These are phyloP conservation scores for Puccinia horiana DNA, from an alignment of 1,284 basidiomycete species.

Conservation along the genomic window DNA sequence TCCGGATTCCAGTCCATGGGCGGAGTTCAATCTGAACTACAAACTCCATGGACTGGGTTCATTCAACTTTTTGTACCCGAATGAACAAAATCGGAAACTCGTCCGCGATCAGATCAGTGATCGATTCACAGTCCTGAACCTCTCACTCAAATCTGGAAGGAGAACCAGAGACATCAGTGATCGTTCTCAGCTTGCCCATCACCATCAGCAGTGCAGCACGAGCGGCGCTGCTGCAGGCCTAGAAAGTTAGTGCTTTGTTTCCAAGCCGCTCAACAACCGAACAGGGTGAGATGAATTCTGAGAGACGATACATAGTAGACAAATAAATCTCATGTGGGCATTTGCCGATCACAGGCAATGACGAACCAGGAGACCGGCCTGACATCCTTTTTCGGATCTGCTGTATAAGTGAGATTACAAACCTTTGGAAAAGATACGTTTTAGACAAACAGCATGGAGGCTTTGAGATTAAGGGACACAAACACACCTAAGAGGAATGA, in stretches of 20 bases:
- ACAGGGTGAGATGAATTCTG: background rate
- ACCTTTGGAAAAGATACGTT: too few species aligned
- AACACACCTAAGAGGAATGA: too few species aligned
- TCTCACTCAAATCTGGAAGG: background rate
- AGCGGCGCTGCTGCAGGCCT: background rate
- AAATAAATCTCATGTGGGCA: too few species aligned
- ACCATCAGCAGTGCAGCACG: background rate
- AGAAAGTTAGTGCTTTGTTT: background rate
- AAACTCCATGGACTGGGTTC: background rate
- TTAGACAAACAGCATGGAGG: too few species aligned
- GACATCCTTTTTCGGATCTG: too few species aligned
- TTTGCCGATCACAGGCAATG: background rate
- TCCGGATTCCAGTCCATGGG: background rate
- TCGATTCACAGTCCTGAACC: background rate
- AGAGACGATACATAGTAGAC: background rate
- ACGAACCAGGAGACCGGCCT: background rate
- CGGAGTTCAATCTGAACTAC: background rate
- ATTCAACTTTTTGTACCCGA: background rate
- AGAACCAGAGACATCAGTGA: background rate
- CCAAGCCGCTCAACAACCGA: slow-evolving; percentile 3
- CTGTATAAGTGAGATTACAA: too few species aligned
- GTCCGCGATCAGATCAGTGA: background rate
- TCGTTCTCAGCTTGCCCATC: background rate
- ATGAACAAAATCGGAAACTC: background rate
- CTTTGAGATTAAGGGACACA: too few species aligned